A percentile compares a stretch with the other conserved stretches of the same genome.
These are phyloP conservation scores for Ephemerocybe angulata DNA, from an alignment of 768 basidiomycete species.

Conservation along the genomic window DNA sequence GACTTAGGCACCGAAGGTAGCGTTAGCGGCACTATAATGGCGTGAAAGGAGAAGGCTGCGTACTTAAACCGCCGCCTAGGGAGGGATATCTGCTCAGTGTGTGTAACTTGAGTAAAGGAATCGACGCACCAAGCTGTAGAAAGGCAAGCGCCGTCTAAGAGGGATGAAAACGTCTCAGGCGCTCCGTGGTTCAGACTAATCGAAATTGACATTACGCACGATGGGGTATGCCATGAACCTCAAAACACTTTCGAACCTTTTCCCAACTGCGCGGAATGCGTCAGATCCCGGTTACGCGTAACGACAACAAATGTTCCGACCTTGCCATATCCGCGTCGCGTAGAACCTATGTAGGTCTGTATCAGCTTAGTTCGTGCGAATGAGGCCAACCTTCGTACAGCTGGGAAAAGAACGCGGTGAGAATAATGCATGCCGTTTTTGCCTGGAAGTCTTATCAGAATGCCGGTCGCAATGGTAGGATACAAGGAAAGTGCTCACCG, in stretches of 20 bases:
- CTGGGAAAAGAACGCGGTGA: conserved; percentile 1
- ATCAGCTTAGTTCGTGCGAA: not conserved
- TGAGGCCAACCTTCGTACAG: not conserved
- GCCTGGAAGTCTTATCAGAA: too few relatives aligned
- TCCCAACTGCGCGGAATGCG: not conserved
- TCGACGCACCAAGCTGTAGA: not conserved
- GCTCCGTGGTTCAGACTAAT: not conserved
- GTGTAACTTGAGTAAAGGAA: not conserved
- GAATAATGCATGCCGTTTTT: too few relatives aligned
- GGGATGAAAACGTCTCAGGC: not conserved
- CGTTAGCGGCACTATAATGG: not conserved
- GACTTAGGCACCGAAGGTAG: not conserved
- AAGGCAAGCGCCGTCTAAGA: not conserved
- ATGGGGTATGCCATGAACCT: not conserved
- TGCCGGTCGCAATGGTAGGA: too few relatives aligned
- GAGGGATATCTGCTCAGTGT: not conserved
- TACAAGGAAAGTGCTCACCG: too few relatives aligned
- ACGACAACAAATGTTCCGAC: not conserved
- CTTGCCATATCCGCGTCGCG: not conserved
- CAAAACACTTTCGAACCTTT: not conserved
- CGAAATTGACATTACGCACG: not conserved
- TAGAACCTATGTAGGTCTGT: not conserved
- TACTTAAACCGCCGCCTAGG: not conserved
- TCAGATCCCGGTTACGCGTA: not conserved
- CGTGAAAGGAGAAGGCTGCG: not conserved